A percentile compares a stretch with the other conserved stretches of the same genome.
Conservation (phyloP, 2,329 filamentous ascomycete species). For the Botryosphaeria agaves region DNA sequence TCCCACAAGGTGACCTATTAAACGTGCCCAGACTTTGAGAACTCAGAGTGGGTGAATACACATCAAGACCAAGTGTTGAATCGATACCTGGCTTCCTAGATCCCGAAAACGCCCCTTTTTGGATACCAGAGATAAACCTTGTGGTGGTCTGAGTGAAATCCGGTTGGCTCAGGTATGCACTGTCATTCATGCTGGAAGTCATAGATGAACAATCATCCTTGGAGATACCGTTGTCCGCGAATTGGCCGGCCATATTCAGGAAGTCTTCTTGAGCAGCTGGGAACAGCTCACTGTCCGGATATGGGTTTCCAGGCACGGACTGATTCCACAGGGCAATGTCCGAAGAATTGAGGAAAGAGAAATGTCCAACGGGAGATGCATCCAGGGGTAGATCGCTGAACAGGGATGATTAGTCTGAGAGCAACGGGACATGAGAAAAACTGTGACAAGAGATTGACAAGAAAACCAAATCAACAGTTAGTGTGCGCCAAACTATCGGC, state of each 20-base stretch:
- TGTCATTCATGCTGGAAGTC: conserved; percentile 21
- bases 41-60: background rate
- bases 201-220: conserved; percentile 20
- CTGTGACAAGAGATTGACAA: too few relatives aligned
- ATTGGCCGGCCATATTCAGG: conserved; percentile 15
- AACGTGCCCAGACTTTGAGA: background rate
- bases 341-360: conserved; percentile 14
- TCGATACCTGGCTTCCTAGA: background rate
- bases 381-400: conserved; percentile 22
- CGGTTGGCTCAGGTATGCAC: conserved; percentile 14
- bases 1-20: too few relatives aligned
- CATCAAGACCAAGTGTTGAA: background rate
- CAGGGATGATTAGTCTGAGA: conserved; percentile 15
- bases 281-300: conserved; percentile 17
- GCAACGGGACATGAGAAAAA: conserved; percentile 1
- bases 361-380: conserved; percentile 10
- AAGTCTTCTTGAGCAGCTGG: conserved; percentile 12
- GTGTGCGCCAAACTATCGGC: too few relatives aligned
- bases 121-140: too few relatives aligned
- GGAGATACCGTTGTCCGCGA: conserved; percentile 9
- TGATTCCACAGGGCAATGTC: conserved; percentile 24
- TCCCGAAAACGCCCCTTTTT: too few relatives aligned
- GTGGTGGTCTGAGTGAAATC: background rate
- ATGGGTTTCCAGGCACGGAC: conserved; percentile 17
- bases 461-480: too few relatives aligned